phyloP scores from a whole-genome alignment of 2,329 filamentous ascomycete species.

The Cercospora canescens region DNA sequence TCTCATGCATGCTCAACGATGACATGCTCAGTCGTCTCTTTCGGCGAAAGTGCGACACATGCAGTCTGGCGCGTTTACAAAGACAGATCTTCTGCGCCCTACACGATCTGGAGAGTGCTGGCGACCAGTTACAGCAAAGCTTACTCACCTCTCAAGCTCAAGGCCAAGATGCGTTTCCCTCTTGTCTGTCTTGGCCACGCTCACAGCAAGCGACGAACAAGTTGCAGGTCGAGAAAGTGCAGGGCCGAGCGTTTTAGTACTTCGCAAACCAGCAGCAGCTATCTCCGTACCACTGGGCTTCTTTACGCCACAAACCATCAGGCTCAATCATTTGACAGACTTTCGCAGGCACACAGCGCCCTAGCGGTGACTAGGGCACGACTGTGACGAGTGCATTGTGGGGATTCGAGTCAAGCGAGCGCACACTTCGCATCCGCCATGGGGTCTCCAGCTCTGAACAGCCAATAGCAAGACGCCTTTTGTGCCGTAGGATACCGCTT shows the following conservation, averaged over 20 bases:
- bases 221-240: background rate
- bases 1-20: background rate
- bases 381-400: background rate
- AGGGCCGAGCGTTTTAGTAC: slow-evolving; percentile 4
- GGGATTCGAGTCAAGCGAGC: background rate
- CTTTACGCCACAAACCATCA: background rate
- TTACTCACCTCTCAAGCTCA: slow-evolving; percentile 18
- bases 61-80: background rate
- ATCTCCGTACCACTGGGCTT: background rate
- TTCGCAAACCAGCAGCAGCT: background rate
- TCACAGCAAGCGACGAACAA: background rate
- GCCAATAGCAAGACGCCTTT: background rate
- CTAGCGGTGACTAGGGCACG: background rate
- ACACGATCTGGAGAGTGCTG: background rate
- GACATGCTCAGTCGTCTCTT: background rate
- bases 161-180: slow-evolving; percentile 6
- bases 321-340: slow-evolving; percentile 8
- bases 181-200: background rate
- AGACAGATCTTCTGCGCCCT: background rate
- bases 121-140: background rate
- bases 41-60: background rate
- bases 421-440: background rate
- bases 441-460: background rate
- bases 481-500: slow-evolving; percentile 6
- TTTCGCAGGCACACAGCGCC: background rate